Evolutionary conservation across 75 land plant species (phyloP), one percentile per base, ranked within the genome.

Genomic region (Pinus albicaulis): DNA sequence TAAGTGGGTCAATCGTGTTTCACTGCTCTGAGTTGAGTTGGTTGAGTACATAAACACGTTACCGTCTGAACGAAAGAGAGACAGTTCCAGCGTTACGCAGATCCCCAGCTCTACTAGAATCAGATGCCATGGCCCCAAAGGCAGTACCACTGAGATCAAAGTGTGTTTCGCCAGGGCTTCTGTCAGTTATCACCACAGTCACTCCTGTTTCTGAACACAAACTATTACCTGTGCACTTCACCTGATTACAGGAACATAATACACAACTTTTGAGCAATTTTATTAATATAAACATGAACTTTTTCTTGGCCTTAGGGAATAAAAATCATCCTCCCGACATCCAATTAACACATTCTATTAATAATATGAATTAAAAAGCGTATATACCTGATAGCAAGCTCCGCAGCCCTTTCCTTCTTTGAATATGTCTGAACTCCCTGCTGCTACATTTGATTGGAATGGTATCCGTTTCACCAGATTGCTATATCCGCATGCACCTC

Each of bases 401-500:
- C 98, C 98, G 70, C 98, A 94, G n/a, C 93, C 98, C 75, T 81
- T 62, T n/a, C 98, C 98, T 8, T 79, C 80, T 55, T 82, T 75
- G 84, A 82, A 94, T 12, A 94, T 44, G 58, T 77, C 73, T 17
- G 89, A 88, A 61, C 87, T 85, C 28, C 86, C 93, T 0, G 98
- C 98, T 0, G 91, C 71, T 3, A 92, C 71, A 68, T 81, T 61
- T 15, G 80, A 62, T 0, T 82, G 83, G 61, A 88, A 89, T 14
- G 93, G 93, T 12, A 87, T 41, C n/a, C 70, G 55, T 12, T 38
- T 76, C 22, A 94, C 95, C 8, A 62, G 75, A 22, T 19, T 80
- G 0, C 81, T 79, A 74, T 90, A 94, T 1, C 95, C 98, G 79
- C 98, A 94, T 28, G 98, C 95, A 15, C 98, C 98, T 31, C 98